A percentile compares a stretch with the other conserved stretches of the same genome.
Conservation (phyloP, 2,329 filamentous ascomycete genomes). For the Trichoderma sp. region DNA sequence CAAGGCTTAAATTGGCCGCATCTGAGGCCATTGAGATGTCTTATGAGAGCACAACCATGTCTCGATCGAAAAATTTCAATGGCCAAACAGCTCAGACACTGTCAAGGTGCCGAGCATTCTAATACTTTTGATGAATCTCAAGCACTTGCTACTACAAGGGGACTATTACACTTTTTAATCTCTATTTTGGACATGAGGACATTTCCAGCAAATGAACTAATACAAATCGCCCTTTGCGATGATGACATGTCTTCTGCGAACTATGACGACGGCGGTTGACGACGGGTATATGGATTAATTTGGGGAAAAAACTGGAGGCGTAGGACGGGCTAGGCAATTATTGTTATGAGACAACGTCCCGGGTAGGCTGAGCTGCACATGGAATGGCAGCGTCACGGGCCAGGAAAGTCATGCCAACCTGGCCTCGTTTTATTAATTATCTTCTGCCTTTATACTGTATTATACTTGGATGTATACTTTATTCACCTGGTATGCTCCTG, state of each 20-base stretch:
- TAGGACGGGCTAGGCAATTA: conserved; percentile 21
- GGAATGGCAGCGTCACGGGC: conserved; percentile 20
- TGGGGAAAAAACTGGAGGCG: conserved; percentile 20
- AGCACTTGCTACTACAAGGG: background rate
- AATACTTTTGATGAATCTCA: conserved; percentile 6
- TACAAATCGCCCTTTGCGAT: conserved; percentile 25
- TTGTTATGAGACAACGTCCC: conserved; percentile 19
- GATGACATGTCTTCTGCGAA: conserved; percentile 35
- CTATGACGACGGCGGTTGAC: conserved; percentile 36
- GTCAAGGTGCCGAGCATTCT: background rate
- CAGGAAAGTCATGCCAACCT: conserved; percentile 18
- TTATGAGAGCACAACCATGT: background rate
- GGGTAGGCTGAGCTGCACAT: conserved; percentile 14
- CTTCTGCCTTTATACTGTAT: conserved; percentile 25
- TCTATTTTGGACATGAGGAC: conserved; percentile 24
- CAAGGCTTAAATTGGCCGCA: conserved; percentile 55
- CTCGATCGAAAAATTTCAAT: background rate
- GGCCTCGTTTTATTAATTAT: conserved; percentile 22
- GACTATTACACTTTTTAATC: conserved; percentile 24
- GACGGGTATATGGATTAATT: conserved; percentile 34
- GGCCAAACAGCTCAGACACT: background rate
- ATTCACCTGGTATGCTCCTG: conserved; percentile 23
- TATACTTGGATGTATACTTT: conserved; percentile 23
- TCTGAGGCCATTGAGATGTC: background rate
- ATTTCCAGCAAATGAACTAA: conserved; percentile 27